These are phyloP conservation scores for Forsythia suspensa DNA, from an alignment of 257 asterid genomes.

Conservation along the genomic window DNA sequence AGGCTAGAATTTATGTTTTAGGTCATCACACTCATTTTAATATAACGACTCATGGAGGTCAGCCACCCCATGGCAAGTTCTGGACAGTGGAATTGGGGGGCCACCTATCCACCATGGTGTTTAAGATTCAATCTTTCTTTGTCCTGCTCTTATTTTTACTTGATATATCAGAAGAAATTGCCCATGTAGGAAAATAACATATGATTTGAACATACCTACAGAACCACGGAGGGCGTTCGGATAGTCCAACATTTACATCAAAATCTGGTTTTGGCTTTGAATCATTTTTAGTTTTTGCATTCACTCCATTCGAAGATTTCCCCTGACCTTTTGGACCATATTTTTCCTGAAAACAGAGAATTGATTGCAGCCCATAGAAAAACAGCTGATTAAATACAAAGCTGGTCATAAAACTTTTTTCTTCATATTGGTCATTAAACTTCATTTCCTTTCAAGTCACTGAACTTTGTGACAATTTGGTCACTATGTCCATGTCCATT, in stretches of 20 bases:
- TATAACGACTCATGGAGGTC: neutral
- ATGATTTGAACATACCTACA: slow-evolving; percentile 61
- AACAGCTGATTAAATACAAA: neutral
- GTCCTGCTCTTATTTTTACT: neutral
- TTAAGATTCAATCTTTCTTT: neutral
- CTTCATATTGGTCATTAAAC: neutral
- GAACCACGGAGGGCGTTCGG: slow-evolving; percentile 89
- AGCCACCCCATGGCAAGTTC: neutral
- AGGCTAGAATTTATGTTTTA: neutral
- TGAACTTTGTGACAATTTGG: neutral
- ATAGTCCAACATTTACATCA: slow-evolving; percentile 81
- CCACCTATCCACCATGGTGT: neutral
- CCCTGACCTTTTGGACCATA: slow-evolving; percentile 93
- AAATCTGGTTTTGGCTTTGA: slow-evolving; percentile 74
- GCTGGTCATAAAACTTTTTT: neutral
- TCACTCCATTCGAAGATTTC: slow-evolving; percentile 50
- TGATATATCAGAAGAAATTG: slow-evolving; percentile 14
- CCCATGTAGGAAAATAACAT: neutral
- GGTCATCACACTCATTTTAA: neutral
- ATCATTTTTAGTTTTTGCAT: slow-evolving; percentile 49
- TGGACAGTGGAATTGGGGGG: neutral
- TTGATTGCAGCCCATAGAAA: neutral
- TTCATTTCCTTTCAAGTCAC: neutral
- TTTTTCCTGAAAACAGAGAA: slow-evolving; percentile 63
- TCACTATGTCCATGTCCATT: neutral